Percentiles rank a stretch among this genome's conserved stretches.
phyloP scores from a whole-genome alignment of 768 basidiomycete genomes.

The Leccinum incarnatum region DNA sequence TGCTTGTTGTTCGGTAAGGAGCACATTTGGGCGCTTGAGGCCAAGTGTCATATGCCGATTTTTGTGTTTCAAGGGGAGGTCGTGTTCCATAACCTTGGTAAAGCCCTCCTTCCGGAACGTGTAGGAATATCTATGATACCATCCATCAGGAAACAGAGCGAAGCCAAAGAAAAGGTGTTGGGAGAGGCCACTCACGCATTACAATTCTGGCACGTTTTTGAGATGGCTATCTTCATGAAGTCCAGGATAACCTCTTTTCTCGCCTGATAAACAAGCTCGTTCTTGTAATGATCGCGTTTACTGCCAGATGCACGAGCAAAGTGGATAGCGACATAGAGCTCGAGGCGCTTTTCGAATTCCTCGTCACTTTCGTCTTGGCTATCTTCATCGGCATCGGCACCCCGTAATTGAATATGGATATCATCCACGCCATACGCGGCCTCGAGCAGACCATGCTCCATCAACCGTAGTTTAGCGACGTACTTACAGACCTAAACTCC shows the following conservation, averaged over 20 bases:
- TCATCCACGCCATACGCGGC: conserved; percentile 77
- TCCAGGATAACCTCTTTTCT: conserved; percentile 81
- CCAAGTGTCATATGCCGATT: conserved; percentile 47
- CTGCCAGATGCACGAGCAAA: conserved; percentile 43
- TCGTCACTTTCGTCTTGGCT: conserved; percentile 56
- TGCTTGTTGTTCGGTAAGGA: conserved; percentile 45
- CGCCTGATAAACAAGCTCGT: conserved; percentile 80
- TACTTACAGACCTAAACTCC: conserved; percentile 70
- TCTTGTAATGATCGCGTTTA: conserved; percentile 85
- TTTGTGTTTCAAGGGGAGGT: conserved; percentile 79
- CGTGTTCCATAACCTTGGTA: conserved; percentile 93
- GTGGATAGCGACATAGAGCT: conserved; percentile 61
- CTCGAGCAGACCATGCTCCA: conserved; percentile 86
- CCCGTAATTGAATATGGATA: conserved; percentile 44
- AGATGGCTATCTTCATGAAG: conserved; percentile 67
- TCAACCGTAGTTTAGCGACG: conserved; percentile 77
- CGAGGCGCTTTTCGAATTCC: conserved; percentile 60
- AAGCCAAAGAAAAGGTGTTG: neutral
- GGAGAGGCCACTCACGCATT: conserved; percentile 63
- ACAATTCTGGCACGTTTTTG: conserved; percentile 83
- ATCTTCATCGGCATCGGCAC: conserved; percentile 36
- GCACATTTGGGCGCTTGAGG: conserved; percentile 73
- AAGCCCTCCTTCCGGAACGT: conserved; percentile 93
- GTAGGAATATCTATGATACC: conserved; percentile 59
- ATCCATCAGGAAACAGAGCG: conserved; percentile 3